Conservation (phyloP, 768 basidiomycete species). For the Hirschioporus abietinus region DNA sequence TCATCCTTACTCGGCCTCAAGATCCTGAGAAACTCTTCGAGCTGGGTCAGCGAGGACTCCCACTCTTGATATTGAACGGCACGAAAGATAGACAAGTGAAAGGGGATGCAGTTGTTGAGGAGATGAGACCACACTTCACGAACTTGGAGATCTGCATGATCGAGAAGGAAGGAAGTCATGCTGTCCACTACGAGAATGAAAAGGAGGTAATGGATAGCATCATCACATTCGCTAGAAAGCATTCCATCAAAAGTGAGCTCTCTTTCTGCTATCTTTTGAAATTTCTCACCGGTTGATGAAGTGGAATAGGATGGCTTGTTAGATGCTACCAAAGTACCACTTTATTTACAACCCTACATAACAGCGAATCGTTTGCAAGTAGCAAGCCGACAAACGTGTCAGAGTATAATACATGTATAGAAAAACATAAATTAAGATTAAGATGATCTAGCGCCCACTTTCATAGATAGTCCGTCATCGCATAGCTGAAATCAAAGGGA, state of each 20-base stretch:
- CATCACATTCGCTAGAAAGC: neutral
- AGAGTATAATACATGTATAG: no score
- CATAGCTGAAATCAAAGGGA: no score
- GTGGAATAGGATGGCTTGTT: no score
- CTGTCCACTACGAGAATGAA: neutral
- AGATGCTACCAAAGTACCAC: no score
- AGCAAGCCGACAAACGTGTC: no score
- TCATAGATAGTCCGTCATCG: no score
- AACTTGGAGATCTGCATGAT: neutral
- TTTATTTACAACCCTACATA: no score
- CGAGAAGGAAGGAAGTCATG: neutral
- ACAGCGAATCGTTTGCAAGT: no score
- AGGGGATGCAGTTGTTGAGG: neutral
- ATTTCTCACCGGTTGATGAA: no score
- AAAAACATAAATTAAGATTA: no score
- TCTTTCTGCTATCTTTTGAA: neutral
- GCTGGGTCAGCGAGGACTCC: slow-evolving; percentile 14
- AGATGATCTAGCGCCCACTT: no score
- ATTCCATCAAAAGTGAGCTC: neutral
- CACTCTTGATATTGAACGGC: slow-evolving; percentile 15
- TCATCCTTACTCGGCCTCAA: slow-evolving; percentile 11
- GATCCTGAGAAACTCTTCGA: slow-evolving; percentile 14
- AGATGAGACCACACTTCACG: neutral
- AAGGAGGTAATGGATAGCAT: neutral
- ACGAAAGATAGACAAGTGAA: slow-evolving; percentile 6